phyloP scores from a whole-genome alignment of 2,329 filamentous ascomycete species.

The Penicillium rolfsii region DNA sequence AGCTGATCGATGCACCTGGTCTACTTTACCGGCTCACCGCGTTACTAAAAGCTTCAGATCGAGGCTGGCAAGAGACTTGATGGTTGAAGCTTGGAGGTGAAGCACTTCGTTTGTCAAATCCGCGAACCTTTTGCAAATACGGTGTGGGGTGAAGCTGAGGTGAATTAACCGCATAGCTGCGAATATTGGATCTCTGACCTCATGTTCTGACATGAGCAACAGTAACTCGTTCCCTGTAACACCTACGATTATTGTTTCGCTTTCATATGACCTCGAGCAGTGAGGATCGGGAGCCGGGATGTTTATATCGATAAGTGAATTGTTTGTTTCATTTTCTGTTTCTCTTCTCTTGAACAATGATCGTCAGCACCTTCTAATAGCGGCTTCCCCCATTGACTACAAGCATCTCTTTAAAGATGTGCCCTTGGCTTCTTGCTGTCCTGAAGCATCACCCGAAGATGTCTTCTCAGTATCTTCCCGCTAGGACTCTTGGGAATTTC shows the following conservation, averaged over 20 bases:
- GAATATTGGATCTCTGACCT: background rate
- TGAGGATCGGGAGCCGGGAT: background rate
- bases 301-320: background rate
- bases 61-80: background rate
- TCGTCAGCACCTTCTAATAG: no score
- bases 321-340: background rate
- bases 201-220: background rate
- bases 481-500: background rate
- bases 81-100: background rate
- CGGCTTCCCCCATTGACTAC: no score
- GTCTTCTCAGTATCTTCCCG: background rate
- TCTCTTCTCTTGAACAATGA: no score
- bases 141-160: background rate
- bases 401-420: background rate
- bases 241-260: background rate
- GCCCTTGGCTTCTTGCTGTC: background rate
- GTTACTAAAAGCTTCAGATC: background rate
- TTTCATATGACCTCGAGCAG: background rate
- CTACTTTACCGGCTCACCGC: background rate
- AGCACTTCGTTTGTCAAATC: background rate
- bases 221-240: background rate
- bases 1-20: background rate
- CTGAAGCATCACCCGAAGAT: background rate
- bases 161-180: background rate
- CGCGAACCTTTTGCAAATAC: background rate